Evolutionary conservation across 306 rosid genomes (phyloP), one percentile per base, ranked within the genome.

Genomic region (Malus sieversii): DNA sequence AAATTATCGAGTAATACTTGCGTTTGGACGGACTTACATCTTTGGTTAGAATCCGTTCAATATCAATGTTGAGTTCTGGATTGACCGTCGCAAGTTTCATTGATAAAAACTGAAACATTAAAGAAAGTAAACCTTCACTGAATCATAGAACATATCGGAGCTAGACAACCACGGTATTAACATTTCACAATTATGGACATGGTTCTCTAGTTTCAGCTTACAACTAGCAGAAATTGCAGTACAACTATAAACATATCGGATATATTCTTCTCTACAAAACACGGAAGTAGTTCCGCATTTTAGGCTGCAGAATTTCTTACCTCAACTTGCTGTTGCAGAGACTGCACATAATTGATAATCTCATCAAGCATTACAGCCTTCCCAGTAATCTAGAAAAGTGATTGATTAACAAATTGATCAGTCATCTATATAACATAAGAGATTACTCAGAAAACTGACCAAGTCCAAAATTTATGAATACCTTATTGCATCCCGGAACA

Each of bases 401-500:
- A 77, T 85, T 60, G 19, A 72, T 72, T 29, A 72, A n/a, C 9
- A 71, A 82, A 73, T 25, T 42, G 58, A 81, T 60, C 13, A 74
- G 76, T 58, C 7, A 52, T 55, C 14, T 33, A 29, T 29, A 30
- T 55, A 30, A 70, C 69, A 68, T 15, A 71, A 71, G 76, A 79
- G 77, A 81, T 60, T 64, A 48, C 10, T 72, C 74, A 63, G 72
- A 73, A 53, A 44, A 52, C 44, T 73, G 68, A 65, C 51, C 57
- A 51, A 32, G 11, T 40, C 74, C 68, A 20, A 18, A 32, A 32
- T 19, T 32, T 16, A 38, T 51, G 32, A 67, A 68, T 77, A 96
- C 99, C 98, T 96, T 96, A 77, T 90, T 96, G 89, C 99, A 96
- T 46, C 99, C 99, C 0, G 99, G 99, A 84, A 96, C 99, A 79